Percentiles rank a stretch among this genome's conserved stretches.
These are phyloP conservation scores for Thozetella sp. DNA, from an alignment of 495 filamentous ascomycete genomes.

Conservation along the genomic window DNA sequence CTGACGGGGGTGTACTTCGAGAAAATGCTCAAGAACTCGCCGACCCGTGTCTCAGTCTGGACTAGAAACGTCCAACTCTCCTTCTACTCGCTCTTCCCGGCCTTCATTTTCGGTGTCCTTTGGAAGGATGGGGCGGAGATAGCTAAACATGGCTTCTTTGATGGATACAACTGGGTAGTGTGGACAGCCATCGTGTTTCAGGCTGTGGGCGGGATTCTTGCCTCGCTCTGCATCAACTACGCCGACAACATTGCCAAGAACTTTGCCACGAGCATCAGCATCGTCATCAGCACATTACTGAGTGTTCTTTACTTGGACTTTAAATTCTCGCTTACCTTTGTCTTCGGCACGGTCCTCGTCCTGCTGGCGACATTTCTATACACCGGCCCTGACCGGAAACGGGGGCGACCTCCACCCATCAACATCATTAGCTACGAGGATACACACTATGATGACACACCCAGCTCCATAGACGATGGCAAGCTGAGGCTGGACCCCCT, in stretches of 20 bases:
- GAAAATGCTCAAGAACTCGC: conserved; percentile 87
- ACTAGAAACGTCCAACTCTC: conserved; percentile 92
- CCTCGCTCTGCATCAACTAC: conserved; percentile 84
- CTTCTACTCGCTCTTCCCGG: conserved; percentile 87
- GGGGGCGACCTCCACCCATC: conserved; percentile 71
- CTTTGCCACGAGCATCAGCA: conserved; percentile 88
- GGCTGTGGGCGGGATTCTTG: conserved; percentile 78
- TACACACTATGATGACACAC: conserved; percentile 52
- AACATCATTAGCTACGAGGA: conserved; percentile 78
- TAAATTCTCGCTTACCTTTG: conserved; percentile 59
- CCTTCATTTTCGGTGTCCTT: conserved; percentile 82
- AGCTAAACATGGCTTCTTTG: conserved; percentile 83
- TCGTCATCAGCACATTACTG: conserved; percentile 79
- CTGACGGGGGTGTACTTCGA: conserved; percentile 92
- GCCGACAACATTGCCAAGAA: conserved; percentile 90
- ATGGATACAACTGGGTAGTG: conserved; percentile 88
- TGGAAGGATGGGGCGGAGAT: conserved; percentile 86
- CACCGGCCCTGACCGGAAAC: conserved; percentile 57
- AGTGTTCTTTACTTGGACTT: conserved; percentile 87
- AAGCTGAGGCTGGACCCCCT: conserved; percentile 33
- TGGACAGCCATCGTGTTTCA: conserved; percentile 86
- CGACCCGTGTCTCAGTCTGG: conserved; percentile 74
- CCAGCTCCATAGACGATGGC: conserved; percentile 27
- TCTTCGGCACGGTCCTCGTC: neutral
- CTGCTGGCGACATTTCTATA: conserved; percentile 70